A percentile compares a stretch with the other conserved stretches of the same genome.
phyloP scores from a whole-genome alignment of 208 protist genomes.

The Trypanosoma theileri region DNA sequence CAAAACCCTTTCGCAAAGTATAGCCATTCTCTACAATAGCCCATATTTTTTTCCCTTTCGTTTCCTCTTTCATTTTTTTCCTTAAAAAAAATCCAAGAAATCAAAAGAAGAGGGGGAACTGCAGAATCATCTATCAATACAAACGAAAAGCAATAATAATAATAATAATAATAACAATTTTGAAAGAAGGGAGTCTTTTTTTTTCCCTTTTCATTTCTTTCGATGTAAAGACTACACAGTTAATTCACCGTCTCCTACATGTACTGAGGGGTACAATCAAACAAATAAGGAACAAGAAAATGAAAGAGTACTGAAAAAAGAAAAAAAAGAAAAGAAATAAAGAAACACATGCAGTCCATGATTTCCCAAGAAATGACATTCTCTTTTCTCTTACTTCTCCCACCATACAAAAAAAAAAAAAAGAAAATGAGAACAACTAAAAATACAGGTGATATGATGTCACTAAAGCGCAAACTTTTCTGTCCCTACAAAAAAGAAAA shows the following conservation, averaged over 20 bases:
- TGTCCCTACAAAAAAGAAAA: too few species aligned
- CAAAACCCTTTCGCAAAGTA: conserved; percentile 62
- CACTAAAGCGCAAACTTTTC: not conserved
- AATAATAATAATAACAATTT: too few species aligned
- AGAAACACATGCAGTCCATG: not conserved
- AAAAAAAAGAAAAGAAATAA: not conserved
- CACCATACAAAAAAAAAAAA: conserved; percentile 1
- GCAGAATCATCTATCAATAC: not conserved
- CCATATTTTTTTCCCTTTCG: not conserved
- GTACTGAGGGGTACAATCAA: too few species aligned
- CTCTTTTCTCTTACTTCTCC: conserved; percentile 5
- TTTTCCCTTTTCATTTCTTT: too few species aligned
- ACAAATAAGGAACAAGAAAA: too few species aligned
- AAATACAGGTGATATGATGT: not conserved
- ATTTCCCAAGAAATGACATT: not conserved
- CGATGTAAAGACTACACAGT: too few species aligned
- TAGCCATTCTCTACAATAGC: conserved; percentile 58
- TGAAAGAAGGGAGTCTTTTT: too few species aligned
- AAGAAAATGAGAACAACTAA: not conserved
- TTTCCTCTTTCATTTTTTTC: not conserved
- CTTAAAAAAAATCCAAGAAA: conserved; percentile 28
- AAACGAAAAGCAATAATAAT: not conserved
- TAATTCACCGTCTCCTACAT: too few species aligned
- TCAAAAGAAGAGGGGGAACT: not conserved
- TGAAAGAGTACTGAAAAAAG: too few species aligned